phyloP scores from a whole-genome alignment of 805 yeast genomes.

The Kodamaea lidongshanica region DNA sequence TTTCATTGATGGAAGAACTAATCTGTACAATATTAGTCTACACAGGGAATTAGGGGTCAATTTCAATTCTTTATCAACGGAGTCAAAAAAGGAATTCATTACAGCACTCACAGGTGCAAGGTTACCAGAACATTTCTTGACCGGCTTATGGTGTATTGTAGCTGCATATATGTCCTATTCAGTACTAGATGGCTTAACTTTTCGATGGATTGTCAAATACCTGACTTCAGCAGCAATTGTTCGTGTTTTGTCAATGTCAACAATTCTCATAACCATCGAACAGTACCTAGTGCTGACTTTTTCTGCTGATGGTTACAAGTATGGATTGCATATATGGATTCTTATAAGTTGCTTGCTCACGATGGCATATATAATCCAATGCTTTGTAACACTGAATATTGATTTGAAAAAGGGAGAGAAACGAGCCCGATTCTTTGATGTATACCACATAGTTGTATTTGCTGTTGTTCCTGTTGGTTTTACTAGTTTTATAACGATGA shows the following conservation, averaged over 20 bases:
- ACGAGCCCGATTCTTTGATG: conserved; percentile 66
- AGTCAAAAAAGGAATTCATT: conserved; percentile 4
- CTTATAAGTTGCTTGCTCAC: conserved; percentile 82
- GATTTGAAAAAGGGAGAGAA: conserved; percentile 41
- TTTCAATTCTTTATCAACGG: conserved; percentile 1
- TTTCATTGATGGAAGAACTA: conserved; percentile 14
- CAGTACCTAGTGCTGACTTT: conserved; percentile 61
- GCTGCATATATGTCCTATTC: conserved; percentile 79
- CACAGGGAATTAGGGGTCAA: conserved; percentile 5
- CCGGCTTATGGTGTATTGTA: conserved; percentile 91
- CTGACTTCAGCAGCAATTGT: conserved; percentile 83
- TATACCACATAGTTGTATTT: conserved; percentile 84
- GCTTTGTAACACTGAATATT: conserved; percentile 76
- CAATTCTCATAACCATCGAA: conserved; percentile 64
- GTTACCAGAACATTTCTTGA: conserved; percentile 70
- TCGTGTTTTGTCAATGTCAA: conserved; percentile 76
- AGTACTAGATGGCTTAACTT: conserved; percentile 82
- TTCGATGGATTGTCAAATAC: conserved; percentile 90
- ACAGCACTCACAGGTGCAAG: conserved; percentile 48
- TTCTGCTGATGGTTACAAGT: conserved; percentile 59
- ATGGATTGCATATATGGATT: conserved; percentile 86
- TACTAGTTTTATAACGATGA: conserved; percentile 90
- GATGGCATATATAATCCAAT: conserved; percentile 73
- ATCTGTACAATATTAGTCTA: conserved; percentile 6
- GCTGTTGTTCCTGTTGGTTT: conserved; percentile 98